Evolutionary conservation across 352 stramenopile species (phyloP), one percentile per base, ranked within the genome.

Genomic region (Phytophthora megakarya): DNA sequence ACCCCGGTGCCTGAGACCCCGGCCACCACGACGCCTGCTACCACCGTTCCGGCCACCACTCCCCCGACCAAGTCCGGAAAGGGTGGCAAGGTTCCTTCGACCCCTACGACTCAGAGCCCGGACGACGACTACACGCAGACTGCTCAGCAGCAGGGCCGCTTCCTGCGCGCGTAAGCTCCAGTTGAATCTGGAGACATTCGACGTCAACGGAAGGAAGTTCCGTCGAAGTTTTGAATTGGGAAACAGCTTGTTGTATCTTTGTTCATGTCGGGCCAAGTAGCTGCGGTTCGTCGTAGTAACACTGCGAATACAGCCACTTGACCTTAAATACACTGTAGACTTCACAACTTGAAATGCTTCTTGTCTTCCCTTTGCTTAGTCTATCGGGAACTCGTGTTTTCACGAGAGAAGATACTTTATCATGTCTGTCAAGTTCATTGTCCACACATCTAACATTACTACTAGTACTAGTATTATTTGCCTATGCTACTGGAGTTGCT

Each of bases 141-240:
- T 7, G 38, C 40, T 11, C 40, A 53, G 46, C 61, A 65, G 55
- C 42, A 52, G 55, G 53, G 47, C 48, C 63, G 63, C 35, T 71
- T 67, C 56, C 56, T 71, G 48, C 63, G 63, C 8, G 63, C 63
- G 13, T 71, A 71, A 67, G 56, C 37, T 69, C 52, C 21, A 47
- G 28, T 28, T 39, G 11, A 23, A 37, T 26, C 46, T 48, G 62
- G 54, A 65, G 49, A 53, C 43, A 40, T 58, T 71, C 56, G 63
- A 67, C 64, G 57, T 50, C 64, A 68, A 72, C 57, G 57, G 65
- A 37, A 68, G 65, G 43, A 67, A 70, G 62, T 70, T 71, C 43
- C 49, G 56, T 61, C 64, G 50, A 64, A 58, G 64, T 67, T 59
- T 59, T 72, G 64, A 67, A 49, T 59, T 49, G 50, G 55, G 62